A percentile compares a stretch with the other conserved stretches of the same genome.
These are phyloP conservation scores for Yamadazyma epiphylla DNA, from an alignment of 1,139 yeast genomes.

Conservation along the genomic window DNA sequence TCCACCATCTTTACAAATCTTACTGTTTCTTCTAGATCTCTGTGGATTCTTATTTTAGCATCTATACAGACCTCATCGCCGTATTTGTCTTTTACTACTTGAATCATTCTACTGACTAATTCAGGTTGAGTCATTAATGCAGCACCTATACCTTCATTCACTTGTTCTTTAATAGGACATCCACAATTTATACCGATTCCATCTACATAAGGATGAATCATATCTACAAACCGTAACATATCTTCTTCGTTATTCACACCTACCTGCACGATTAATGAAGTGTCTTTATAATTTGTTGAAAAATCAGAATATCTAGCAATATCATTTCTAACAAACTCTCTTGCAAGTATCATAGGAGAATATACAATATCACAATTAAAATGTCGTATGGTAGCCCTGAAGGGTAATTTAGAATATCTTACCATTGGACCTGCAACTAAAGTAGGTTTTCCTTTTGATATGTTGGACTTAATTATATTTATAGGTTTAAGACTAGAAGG, in stretches of 20 bases:
- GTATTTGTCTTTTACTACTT: constrained; percentile 70
- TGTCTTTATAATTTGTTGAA: constrained; percentile 66
- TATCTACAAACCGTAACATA: constrained; percentile 73
- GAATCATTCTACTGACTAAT: constrained; percentile 77
- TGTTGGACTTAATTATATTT: constrained; percentile 19
- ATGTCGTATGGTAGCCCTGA: constrained; percentile 73
- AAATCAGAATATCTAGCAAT: constrained; percentile 83
- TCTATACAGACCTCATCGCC: constrained; percentile 73
- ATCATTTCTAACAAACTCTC: constrained; percentile 87
- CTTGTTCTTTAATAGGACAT: constrained; percentile 94
- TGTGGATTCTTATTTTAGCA: constrained; percentile 87
- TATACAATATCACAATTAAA: constrained; percentile 81
- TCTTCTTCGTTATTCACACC: constrained; percentile 90
- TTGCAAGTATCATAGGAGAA: constrained; percentile 92
- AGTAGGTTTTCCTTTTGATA: constrained; percentile 52
- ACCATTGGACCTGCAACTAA: constrained; percentile 96
- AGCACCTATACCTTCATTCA: constrained; percentile 95
- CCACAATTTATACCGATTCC: constrained; percentile 97
- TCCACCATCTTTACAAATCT: constrained; percentile 71
- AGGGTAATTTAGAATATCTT: constrained; percentile 89
- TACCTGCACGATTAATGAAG: constrained; percentile 81
- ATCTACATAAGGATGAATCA: constrained; percentile 89
- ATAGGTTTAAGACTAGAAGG: constrained; percentile 10
- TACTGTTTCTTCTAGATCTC: constrained; percentile 67
- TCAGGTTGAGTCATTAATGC: constrained; percentile 87